Evolutionary conservation across 805 yeast species (phyloP), one percentile per base, ranked within the genome.

Genomic region (Nakazawaea pomicola): DNA sequence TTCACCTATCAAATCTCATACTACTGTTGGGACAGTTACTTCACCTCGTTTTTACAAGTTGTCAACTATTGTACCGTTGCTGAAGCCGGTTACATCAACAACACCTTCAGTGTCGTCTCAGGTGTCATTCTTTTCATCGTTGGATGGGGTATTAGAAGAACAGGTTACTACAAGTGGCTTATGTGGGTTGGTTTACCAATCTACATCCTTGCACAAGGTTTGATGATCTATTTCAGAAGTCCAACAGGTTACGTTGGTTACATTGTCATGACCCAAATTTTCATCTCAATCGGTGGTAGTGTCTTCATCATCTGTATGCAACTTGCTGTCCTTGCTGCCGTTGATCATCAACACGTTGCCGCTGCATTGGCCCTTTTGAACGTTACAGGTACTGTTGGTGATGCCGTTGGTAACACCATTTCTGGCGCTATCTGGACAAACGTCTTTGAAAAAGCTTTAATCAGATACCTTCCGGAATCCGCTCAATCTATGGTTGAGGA

Each of bases 261-360:
- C 3, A 48, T 64, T n/a, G 60, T 61, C 12, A 52, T 57, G 54
- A 47, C 55, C 29, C 57, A 54, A 37, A 44, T 62, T 20, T 35
- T 63, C 17, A 43, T 49, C 15, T 61, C 65, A 48, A 49, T 58
- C 31, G 68, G 70, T 34, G 68, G 64, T 48, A 59, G 63, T 27
- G 54, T 54, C 41, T 51, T 54, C 35, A 63, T 56, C 34, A 52
- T 65, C 42, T 66, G 65, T 32, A 52, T 67, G 6, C 56, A 54
- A 38, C 58, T 65, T 16, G 62, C 69, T 6, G 57, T 63, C 1
- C 67, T 64, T 48, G 70, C 68, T 3, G 57, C 67, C 12, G 70
- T 67, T 29, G 66, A 68, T 12, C 70, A 65, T 48, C 60, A 58
- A 40, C 67, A 64, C 48, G 47, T 60, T 44, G 61, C 67, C 2